Percentiles rank a stretch among this genome's conserved stretches.
phyloP scores from a whole-genome alignment of 1,284 basidiomycete genomes.

The Trichosporon coremiiforme region DNA sequence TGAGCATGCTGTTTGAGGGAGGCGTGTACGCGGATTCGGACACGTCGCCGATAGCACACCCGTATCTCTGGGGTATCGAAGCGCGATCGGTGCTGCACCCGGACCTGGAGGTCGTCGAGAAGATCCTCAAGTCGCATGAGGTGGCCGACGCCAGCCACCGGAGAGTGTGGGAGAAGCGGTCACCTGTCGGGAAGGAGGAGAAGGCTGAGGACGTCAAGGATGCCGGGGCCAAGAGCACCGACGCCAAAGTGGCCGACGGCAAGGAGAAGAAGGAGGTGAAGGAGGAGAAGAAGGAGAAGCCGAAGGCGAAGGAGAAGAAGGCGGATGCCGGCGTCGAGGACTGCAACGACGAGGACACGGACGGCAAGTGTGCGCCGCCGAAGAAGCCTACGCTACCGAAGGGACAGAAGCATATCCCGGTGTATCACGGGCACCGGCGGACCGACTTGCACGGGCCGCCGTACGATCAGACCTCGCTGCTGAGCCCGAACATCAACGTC shows the following conservation, averaged over 20 bases:
- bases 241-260: conserved; percentile 3
- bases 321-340: too few species aligned
- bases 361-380: conserved; percentile 2
- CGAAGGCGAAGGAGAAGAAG: conserved; percentile 20
- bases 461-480: conserved; percentile 33
- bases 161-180: conserved; percentile 28
- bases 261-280: conserved; percentile 24
- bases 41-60: conserved; percentile 45
- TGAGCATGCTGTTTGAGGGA: conserved; percentile 44
- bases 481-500: conserved; percentile 41
- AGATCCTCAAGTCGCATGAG: conserved; percentile 25
- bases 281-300: conserved; percentile 13
- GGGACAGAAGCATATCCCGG: conserved; percentile 3
- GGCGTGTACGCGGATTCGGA: conserved; percentile 49
- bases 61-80: conserved; percentile 45
- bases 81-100: conserved; percentile 34
- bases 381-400: conserved; percentile 5
- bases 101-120: conserved; percentile 33
- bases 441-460: conserved; percentile 10
- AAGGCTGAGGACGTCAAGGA: background rate
- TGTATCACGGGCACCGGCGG: background rate
- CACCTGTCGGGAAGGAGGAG: conserved; percentile 13
- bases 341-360: background rate
- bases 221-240: too few species aligned
- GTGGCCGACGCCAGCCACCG: conserved; percentile 25